Conservation (phyloP, 148 eudicot genomes). For the Nepenthes mirabilis region DNA sequence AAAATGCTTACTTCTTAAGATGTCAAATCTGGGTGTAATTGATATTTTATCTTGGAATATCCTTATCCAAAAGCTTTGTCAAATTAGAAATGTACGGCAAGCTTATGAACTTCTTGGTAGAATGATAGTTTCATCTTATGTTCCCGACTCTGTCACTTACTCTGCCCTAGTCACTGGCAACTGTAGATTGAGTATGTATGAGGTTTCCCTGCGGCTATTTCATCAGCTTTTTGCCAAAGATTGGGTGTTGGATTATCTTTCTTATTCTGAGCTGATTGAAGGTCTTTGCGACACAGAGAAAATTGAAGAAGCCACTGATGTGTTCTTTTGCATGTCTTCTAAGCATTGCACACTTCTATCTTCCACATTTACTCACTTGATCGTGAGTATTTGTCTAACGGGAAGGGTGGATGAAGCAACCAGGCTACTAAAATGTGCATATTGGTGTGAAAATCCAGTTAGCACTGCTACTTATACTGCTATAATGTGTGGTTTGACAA, state of each 20-base stretch:
- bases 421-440: constrained; percentile 20
- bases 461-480: constrained; percentile 24
- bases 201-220: constrained; percentile 35
- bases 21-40: constrained; percentile 25
- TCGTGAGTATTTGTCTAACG: no score
- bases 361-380: no score
- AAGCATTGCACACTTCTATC: no score
- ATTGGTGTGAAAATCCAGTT: constrained; percentile 15
- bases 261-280: no score
- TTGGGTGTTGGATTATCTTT: no score
- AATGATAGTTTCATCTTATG: constrained; percentile 40
- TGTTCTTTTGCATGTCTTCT: no score
- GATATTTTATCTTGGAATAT: constrained; percentile 47
- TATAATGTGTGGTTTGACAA: constrained; percentile 31
- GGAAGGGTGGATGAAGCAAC: no score
- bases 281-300: no score
- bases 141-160: constrained; percentile 44
- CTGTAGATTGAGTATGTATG: constrained; percentile 27
- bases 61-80: constrained; percentile 40
- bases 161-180: constrained; percentile 48
- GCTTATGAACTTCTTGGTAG: constrained; percentile 36
- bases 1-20: constrained; percentile 24
- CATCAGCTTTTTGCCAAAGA: constrained; percentile 10
- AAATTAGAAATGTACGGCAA: constrained; percentile 13
- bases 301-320: no score